phyloP scores from a whole-genome alignment of 805 yeast genomes.

The Wickerhamiella slavikovae region DNA sequence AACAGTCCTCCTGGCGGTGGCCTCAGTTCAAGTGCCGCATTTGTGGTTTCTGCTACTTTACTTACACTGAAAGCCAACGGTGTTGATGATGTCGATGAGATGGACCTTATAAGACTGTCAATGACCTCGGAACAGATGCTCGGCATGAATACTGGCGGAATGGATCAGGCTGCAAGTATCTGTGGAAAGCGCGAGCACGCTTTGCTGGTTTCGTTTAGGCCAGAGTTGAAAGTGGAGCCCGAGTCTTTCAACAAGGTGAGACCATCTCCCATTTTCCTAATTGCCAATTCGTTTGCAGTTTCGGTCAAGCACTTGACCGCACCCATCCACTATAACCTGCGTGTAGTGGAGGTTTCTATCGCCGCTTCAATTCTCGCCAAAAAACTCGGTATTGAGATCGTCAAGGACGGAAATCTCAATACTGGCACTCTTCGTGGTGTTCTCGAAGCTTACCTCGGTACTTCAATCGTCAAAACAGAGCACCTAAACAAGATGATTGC shows the following conservation, averaged over 20 bases:
- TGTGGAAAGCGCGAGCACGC: conserved; percentile 41
- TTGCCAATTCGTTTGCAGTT: conserved; percentile 40
- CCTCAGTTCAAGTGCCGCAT: conserved; percentile 50
- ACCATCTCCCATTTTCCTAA: conserved; percentile 30
- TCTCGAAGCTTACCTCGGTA: conserved; percentile 26
- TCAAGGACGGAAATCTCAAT: conserved; percentile 28
- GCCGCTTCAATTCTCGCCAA: conserved; percentile 40
- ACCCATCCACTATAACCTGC: conserved; percentile 44
- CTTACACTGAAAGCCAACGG: conserved; percentile 35
- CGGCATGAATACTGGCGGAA: conserved; percentile 62
- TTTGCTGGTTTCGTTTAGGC: conserved; percentile 38
- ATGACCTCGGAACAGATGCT: conserved; percentile 48
- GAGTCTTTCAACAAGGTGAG: conserved; percentile 29
- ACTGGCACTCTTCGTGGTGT: conserved; percentile 49
- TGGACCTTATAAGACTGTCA: conserved; percentile 36
- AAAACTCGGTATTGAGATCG: conserved; percentile 21
- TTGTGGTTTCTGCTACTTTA: conserved; percentile 42
- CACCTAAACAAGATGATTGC: conserved; percentile 24
- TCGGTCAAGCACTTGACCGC: conserved; percentile 54
- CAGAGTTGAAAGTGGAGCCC: conserved; percentile 33
- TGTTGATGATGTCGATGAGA: conserved; percentile 24
- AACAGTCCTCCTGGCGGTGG: conserved; percentile 58
- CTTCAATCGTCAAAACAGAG: conserved; percentile 18
- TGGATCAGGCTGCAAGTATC: conserved; percentile 58
- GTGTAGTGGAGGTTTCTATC: conserved; percentile 54